Base-by-base conservation (phyloP, 495 filamentous ascomycete species). In the Penicillium turbatum region DNA sequence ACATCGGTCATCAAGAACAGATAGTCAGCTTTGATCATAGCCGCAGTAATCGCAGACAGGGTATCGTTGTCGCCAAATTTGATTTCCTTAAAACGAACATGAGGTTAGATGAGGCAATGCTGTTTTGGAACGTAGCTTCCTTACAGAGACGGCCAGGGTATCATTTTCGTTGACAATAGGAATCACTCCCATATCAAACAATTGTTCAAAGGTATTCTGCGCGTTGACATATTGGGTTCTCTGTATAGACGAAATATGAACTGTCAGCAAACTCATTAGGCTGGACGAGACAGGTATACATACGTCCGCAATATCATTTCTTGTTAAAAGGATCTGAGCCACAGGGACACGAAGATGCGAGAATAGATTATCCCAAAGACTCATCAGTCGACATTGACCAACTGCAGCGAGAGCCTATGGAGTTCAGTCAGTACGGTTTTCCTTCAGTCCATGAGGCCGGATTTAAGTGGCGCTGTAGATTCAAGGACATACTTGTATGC, bases 61-160 rank as follows among this genome's bases (percentile, higher is more conserved):
- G 93, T 98, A 72, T 98, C 93, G 61, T 98, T 98, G 74, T 98
- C 93, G 55, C 93, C 93, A 63, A 98, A 98, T 80, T 97, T 97
- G 68, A 98, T 97, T 82, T 98, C 93, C 79, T 85, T 7, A 3
- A 10, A 3, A 16, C 1, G 37, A 26, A 5, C 1, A 31, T 38
- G 15, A 24, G 6, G 43, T 56, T 34, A 54, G 40, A 24, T 43
- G 7, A 16, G 10, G 3, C n/a, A 10, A 26, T 13, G 6, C 8
- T 7, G 16, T 0, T 26, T 35, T 31, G n/a, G 3, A 34, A 16
- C 16, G 47, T 17, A 1, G 13, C 12, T 9, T 31, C 49, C 74
- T 17, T 75, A 85, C 82, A 40, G 92, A 86, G 63, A 98, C 93
- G 37, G 92, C 89, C 39, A 98, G 72, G 6, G 95, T 98, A 69